phyloP scores from a whole-genome alignment of 495 filamentous ascomycete genomes.

The Pseudomonodictys pantanalensis region DNA sequence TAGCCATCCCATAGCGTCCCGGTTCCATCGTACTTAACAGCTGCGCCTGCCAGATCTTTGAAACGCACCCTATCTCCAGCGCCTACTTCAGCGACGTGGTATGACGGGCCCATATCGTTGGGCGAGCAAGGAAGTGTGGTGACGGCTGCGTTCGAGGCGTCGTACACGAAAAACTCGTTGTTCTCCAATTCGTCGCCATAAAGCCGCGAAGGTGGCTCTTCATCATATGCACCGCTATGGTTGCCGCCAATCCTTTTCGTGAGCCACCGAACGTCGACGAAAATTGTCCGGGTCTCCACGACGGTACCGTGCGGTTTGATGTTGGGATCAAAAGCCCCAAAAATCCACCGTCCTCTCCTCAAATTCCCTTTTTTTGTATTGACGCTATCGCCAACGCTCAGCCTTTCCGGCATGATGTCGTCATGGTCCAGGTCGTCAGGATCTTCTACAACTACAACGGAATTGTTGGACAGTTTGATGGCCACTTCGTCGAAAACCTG shows the following conservation, averaged over 20 bases:
- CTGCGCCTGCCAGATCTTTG: constrained; percentile 48
- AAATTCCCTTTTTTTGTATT: constrained; percentile 52
- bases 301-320: constrained; percentile 49
- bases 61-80: constrained; percentile 54
- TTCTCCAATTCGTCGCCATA: constrained; percentile 29
- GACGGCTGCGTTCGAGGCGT: constrained; percentile 27
- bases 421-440: constrained; percentile 34
- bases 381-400: constrained; percentile 48
- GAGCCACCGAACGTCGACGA: constrained; percentile 52
- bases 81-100: constrained; percentile 33
- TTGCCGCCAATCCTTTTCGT: constrained; percentile 29
- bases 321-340: constrained; percentile 48
- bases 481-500: constrained; percentile 33
- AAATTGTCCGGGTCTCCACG: constrained; percentile 45
- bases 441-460: constrained; percentile 41
- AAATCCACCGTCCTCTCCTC: constrained; percentile 49
- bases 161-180: constrained; percentile 34
- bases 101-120: constrained; percentile 26
- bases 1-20: constrained; percentile 16
- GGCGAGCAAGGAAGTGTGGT: constrained; percentile 8
- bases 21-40: constrained; percentile 48
- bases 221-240: constrained; percentile 13
- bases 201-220: constrained; percentile 4
- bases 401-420: constrained; percentile 16
- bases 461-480: constrained; percentile 38